phyloP scores from a whole-genome alignment of 208 protist genomes.

The Acanthamoeba healyi region DNA sequence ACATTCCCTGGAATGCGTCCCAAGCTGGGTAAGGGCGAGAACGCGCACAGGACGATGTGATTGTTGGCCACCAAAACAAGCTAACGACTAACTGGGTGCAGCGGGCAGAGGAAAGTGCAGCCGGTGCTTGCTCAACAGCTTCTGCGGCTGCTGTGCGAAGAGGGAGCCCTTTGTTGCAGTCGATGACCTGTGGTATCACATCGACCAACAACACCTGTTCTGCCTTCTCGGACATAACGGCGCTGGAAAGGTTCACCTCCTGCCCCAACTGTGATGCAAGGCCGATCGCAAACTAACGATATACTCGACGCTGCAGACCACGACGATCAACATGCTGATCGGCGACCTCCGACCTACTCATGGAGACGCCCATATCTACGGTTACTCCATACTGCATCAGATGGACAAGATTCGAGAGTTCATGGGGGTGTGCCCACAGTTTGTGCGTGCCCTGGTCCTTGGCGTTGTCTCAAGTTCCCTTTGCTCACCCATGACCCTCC shows the following conservation, averaged over 20 bases:
- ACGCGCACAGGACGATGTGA: neutral
- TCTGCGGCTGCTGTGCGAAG: neutral
- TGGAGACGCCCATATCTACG: slow-evolving; percentile 55
- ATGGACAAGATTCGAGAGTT: slow-evolving; percentile 61
- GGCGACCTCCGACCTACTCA: slow-evolving; percentile 27
- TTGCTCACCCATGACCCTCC: too few relatives aligned
- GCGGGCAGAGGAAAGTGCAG: neutral
- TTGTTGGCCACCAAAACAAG: neutral
- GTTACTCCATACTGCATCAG: neutral
- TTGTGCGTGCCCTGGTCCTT: neutral
- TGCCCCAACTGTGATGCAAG: too few relatives aligned
- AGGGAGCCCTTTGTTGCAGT: neutral
- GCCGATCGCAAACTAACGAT: neutral
- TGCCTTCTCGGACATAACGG: slow-evolving; percentile 89
- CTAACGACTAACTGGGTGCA: neutral
- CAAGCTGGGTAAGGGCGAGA: neutral
- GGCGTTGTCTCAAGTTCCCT: neutral
- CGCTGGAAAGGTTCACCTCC: too few relatives aligned
- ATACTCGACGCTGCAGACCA: slow-evolving; percentile 5
- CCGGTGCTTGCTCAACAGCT: neutral
- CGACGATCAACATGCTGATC: slow-evolving; percentile 11
- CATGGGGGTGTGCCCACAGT: slow-evolving; percentile 74
- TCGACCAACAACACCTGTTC: too few relatives aligned
- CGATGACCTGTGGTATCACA: slow-evolving; percentile 65
- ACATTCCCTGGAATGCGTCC: neutral